Base-by-base conservation (phyloP, 2,329 filamentous ascomycete species). In the Drechslerella coelobrocha region DNA sequence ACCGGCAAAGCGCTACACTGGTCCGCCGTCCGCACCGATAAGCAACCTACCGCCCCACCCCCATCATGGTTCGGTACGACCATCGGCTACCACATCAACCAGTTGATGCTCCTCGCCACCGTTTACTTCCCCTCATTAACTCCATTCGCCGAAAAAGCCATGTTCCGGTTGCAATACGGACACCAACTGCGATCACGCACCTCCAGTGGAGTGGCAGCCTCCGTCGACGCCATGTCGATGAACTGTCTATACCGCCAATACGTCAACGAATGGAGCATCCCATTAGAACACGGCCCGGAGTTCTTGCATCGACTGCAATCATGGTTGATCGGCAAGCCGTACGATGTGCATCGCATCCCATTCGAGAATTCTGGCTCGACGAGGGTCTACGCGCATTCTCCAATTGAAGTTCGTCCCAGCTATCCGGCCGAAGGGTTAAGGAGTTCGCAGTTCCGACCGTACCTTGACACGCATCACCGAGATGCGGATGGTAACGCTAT, bases 191-290 rank as follows among this genome's bases (percentile, higher is more conserved):
- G 97, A 83, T 34, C 56, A 6, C 60, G 90, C 71, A 87, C 86
- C 53, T 84, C 83, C 2, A 83, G 84, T 56, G 89, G 86, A 4
- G 85, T 97, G 17, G 89, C 97, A 79, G 87, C 89, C 21, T 63
- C 89, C 89, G 73, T 86, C 89, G 68, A 82, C 88, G 73, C 93
- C 92, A 10, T 84, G 48, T 83, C 97, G 56, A 93, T 99, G 90
- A 94, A 99, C 81, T 99, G 94, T 77, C 85, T 97, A 4, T 99
- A 97, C 82, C 93, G 90, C n/a, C 94, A 99, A 78, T 96, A 91
- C 76, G 94, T 99, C 74, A 97, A 99, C 78, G 94, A 99, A 78
- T 99, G 94, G 94, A 93, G 93, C 0, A 84, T 99, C 5, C 93
- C 94, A 0, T 83, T 99, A 0, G 82, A 86, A 73, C 89, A 89